These are phyloP conservation scores for Penicillium fuscoglaucum DNA, from an alignment of 2,329 filamentous ascomycete genomes.

Conservation along the genomic window DNA sequence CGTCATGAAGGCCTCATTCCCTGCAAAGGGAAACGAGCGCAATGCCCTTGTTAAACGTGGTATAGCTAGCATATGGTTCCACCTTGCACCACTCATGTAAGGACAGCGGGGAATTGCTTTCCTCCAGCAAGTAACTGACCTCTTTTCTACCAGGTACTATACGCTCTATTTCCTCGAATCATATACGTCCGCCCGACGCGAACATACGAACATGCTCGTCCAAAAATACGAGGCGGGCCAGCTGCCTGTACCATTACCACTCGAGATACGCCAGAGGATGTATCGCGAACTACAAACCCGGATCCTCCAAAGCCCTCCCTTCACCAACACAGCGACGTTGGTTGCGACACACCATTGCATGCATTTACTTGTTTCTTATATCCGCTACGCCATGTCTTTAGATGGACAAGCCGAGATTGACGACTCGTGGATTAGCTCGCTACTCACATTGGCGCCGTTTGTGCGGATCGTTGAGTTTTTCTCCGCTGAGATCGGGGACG, in stretches of 20 bases:
- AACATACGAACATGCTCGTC: slow-evolving; percentile 40
- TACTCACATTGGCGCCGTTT: slow-evolving; percentile 43
- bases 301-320: slow-evolving; percentile 43
- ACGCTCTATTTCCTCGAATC: slow-evolving; percentile 44
- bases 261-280: slow-evolving; percentile 36
- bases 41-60: slow-evolving; percentile 37
- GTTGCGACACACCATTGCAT: slow-evolving; percentile 47
- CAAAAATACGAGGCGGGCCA: slow-evolving; percentile 42
- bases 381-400: slow-evolving; percentile 39
- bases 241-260: slow-evolving; percentile 39
- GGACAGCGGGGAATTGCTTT: slow-evolving; percentile 7
- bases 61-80: slow-evolving; percentile 38
- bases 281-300: slow-evolving; percentile 39
- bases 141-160: slow-evolving; percentile 38
- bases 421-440: slow-evolving; percentile 44
- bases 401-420: slow-evolving; percentile 31
- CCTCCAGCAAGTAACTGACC: not conserved
- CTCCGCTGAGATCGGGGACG: slow-evolving; percentile 46
- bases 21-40: slow-evolving; percentile 34
- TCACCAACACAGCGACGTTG: slow-evolving; percentile 41
- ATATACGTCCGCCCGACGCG: slow-evolving; percentile 40
- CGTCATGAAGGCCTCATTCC: slow-evolving; percentile 35
- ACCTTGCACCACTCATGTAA: slow-evolving; percentile 45
- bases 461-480: slow-evolving; percentile 44
- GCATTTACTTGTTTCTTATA: slow-evolving; percentile 41